Percentiles rank a stretch among this genome's conserved stretches.
Conservation (phyloP, 768 basidiomycete species). For the Naganishia vishniacii region DNA sequence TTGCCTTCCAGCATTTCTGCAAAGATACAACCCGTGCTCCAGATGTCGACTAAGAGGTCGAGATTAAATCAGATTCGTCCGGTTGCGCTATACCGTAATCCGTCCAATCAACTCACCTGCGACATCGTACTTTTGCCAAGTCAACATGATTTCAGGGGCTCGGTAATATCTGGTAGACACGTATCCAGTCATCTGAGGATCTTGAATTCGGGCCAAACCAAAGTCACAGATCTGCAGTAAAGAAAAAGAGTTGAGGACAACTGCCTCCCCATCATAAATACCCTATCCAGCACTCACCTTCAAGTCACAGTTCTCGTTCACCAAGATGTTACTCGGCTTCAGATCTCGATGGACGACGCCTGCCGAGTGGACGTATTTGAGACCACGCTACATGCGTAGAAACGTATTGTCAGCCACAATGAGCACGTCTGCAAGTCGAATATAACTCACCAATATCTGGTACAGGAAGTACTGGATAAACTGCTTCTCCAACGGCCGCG, state of each 20-base stretch:
- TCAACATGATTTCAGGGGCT: constrained; percentile 99
- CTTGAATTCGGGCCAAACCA: constrained; percentile 94
- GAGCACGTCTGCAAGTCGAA: not conserved
- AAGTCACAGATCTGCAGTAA: constrained; percentile 85
- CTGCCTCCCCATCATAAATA: too few relatives aligned
- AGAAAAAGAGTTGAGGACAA: too few relatives aligned
- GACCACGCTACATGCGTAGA: constrained; percentile 64
- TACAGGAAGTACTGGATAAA: constrained; percentile 99
- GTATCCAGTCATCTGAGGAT: constrained; percentile 99
- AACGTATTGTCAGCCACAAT: constrained; percentile 20
- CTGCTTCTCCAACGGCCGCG: constrained; percentile 95
- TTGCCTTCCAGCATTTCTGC: constrained; percentile 99
- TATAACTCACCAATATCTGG: constrained; percentile 76
- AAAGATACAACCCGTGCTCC: constrained; percentile 99
- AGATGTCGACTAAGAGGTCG: constrained; percentile 71
- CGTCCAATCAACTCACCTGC: constrained; percentile 53
- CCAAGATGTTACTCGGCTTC: constrained; percentile 98
- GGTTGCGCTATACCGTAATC: not conserved
- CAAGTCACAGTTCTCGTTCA: constrained; percentile 98
- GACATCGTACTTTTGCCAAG: constrained; percentile 99
- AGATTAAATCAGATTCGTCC: not conserved
- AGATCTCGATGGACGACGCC: constrained; percentile 98
- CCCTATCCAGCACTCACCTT: constrained; percentile 59
- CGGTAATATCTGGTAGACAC: constrained; percentile 98
- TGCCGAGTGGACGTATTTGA: constrained; percentile 99